Percentiles rank a stretch among this genome's conserved stretches.
Conservation (phyloP, 371 early-diverging fungal genomes). For the Lichtheimia ornata region DNA sequence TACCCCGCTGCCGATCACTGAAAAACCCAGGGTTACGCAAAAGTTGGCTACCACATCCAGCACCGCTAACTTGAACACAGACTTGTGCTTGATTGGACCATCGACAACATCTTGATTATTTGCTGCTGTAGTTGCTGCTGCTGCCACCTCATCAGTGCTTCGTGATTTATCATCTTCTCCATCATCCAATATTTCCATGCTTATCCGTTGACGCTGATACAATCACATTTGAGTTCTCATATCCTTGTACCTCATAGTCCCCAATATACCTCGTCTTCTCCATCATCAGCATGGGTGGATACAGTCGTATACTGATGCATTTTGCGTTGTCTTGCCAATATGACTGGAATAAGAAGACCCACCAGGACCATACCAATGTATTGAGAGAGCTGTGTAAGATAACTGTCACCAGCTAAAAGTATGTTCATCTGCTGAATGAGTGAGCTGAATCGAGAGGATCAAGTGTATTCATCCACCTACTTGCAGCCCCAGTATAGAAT, state of each 20-base stretch:
- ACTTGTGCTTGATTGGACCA: conserved; percentile 45
- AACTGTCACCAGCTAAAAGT: conserved; percentile 49
- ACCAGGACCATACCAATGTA: conserved; percentile 64
- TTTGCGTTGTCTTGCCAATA: conserved; percentile 16
- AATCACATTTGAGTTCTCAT: background rate
- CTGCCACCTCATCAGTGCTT: background rate
- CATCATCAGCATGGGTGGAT: conserved; percentile 1
- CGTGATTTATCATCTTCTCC: conserved; percentile 12
- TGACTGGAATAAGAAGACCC: conserved; percentile 52
- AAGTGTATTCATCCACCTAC: conserved; percentile 31
- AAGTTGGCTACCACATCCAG: conserved; percentile 73
- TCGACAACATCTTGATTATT: conserved; percentile 13
- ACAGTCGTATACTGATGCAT: conserved; percentile 11
- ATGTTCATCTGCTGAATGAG: conserved; percentile 8
- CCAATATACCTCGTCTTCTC: conserved; percentile 16
- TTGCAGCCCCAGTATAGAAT: conserved; percentile 68
- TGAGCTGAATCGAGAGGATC: background rate
- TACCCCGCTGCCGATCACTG: conserved; percentile 77
- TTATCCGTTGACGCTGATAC: conserved; percentile 8
- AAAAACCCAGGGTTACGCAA: conserved; percentile 72
- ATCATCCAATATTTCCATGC: conserved; percentile 16
- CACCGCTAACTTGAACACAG: conserved; percentile 54
- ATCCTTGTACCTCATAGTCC: conserved; percentile 18
- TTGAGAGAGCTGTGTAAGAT: conserved; percentile 55
- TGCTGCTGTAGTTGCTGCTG: conserved; percentile 4